Evolutionary conservation across 2,329 filamentous ascomycete species (phyloP).

Genomic region (Penicillium oxalicum): DNA sequence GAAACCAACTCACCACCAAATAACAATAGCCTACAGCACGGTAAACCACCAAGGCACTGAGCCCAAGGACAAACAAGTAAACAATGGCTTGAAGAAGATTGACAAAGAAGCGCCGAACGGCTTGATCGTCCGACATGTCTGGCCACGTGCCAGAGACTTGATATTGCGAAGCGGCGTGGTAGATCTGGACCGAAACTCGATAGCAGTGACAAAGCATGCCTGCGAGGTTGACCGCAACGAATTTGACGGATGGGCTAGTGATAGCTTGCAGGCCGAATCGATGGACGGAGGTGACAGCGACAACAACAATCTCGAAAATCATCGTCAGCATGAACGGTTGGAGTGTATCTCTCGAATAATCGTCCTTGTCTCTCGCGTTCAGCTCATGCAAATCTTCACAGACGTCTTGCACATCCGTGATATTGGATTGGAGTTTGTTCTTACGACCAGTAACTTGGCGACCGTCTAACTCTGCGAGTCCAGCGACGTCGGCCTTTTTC

Average conservation of each 20-base stretch:
- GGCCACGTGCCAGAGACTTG: conserved; percentile 30
- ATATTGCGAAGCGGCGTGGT: conserved; percentile 24
- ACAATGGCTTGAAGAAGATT: conserved; percentile 30
- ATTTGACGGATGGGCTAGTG: conserved; percentile 22
- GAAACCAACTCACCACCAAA: conserved; percentile 31
- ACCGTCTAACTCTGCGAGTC: conserved; percentile 34
- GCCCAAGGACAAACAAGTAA: conserved; percentile 31
- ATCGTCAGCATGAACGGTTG: conserved; percentile 24
- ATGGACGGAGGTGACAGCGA: conserved; percentile 26
- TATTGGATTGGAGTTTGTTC: conserved; percentile 14
- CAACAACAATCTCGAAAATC: conserved; percentile 27
- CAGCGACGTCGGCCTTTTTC: conserved; percentile 13
- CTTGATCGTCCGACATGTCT: conserved; percentile 20
- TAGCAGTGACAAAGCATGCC: conserved; percentile 30
- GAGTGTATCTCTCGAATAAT: conserved; percentile 9
- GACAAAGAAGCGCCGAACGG: conserved; percentile 23
- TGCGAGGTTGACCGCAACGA: conserved; percentile 21
- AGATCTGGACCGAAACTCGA: conserved; percentile 22
- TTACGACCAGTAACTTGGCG: conserved; percentile 25
- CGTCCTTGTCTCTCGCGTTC: conserved; percentile 9
- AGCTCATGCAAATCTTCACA: conserved; percentile 15
- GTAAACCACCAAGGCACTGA: conserved; percentile 26
- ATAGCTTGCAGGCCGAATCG: conserved; percentile 15
- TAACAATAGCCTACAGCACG: conserved; percentile 29
- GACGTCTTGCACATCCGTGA: conserved; percentile 16